These are phyloP conservation scores for Polytolypa hystricis DNA, from an alignment of 2,329 filamentous ascomycete species.

Conservation along the genomic window DNA sequence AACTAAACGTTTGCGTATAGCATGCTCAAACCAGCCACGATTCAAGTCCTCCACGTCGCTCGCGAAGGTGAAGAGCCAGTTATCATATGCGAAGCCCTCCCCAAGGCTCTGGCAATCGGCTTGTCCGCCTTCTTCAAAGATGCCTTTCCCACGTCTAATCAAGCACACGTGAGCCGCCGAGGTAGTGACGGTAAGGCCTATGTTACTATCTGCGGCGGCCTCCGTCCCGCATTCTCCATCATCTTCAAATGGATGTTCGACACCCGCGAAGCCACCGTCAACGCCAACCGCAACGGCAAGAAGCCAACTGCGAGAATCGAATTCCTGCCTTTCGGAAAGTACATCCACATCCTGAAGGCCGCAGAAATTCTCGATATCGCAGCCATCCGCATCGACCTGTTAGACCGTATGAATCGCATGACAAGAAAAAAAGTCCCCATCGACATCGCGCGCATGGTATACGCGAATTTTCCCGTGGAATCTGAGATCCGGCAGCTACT, in stretches of 20 bases:
- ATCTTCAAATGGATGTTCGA: conserved; percentile 12
- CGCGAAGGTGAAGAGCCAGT: conserved; percentile 4
- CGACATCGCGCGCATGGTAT: conserved; percentile 10
- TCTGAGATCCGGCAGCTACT: conserved; percentile 9
- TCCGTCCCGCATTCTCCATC: conserved; percentile 5
- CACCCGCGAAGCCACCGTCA: conserved; percentile 6
- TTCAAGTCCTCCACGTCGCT: conserved; percentile 8
- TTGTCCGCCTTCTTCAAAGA: conserved; percentile 10
- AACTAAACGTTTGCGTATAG: conserved; percentile 1
- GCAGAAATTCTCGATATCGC: conserved; percentile 7
- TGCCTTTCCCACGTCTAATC: conserved; percentile 7
- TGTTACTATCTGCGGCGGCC: conserved; percentile 10
- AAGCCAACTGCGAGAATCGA: conserved; percentile 6
- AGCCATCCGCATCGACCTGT: conserved; percentile 7
- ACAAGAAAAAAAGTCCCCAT: conserved; percentile 8
- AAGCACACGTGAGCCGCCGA: conserved; percentile 5
- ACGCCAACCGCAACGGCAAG: too few species aligned
- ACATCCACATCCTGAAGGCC: conserved; percentile 10
- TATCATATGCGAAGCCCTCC: conserved; percentile 7
- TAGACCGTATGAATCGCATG: conserved; percentile 10
- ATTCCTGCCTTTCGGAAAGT: conserved; percentile 10
- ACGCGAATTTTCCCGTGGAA: conserved; percentile 7
- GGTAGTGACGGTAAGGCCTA: conserved; percentile 9
- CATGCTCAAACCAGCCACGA: conserved; percentile 7
- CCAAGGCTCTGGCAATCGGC: conserved; percentile 7